Conservation (phyloP, 352 stramenopile genomes). For the Globisporangium echinulatum region DNA sequence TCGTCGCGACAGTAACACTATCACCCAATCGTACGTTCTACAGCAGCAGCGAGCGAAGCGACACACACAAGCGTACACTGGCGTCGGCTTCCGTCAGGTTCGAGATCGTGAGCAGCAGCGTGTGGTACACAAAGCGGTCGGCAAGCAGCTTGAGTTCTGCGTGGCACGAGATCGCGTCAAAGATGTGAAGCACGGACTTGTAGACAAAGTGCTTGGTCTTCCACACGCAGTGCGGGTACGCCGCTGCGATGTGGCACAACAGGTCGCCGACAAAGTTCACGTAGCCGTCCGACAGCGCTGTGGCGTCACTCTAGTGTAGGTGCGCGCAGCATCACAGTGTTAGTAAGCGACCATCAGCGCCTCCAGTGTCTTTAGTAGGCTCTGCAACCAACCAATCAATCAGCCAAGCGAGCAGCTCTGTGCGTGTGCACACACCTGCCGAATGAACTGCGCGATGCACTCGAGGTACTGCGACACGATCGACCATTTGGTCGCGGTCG, state of each 20-base stretch:
- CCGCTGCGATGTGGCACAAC: slow-evolving; percentile 51
- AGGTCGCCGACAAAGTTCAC: slow-evolving; percentile 49
- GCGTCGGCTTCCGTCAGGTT: slow-evolving; percentile 40
- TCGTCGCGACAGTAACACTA: too few species aligned
- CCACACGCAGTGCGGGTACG: slow-evolving; percentile 59
- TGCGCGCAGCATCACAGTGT: background rate
- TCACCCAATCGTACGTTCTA: too few species aligned
- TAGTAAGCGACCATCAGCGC: background rate
- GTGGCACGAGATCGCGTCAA: slow-evolving; percentile 30
- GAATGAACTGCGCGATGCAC: slow-evolving; percentile 47
- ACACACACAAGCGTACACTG: background rate
- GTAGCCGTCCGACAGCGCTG: slow-evolving; percentile 35
- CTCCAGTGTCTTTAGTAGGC: background rate
- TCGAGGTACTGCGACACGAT: slow-evolving; percentile 51
- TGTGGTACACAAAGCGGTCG: slow-evolving; percentile 50
- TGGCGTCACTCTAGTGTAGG: slow-evolving; percentile 16
- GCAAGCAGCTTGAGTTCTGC: slow-evolving; percentile 32
- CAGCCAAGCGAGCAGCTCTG: too few species aligned
- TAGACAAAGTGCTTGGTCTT: slow-evolving; percentile 48
- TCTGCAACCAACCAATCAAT: too few species aligned
- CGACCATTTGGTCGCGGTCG: slow-evolving; percentile 49
- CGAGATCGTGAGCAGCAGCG: slow-evolving; percentile 61
- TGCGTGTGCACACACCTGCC: slow-evolving; percentile 24
- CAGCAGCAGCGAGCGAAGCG: background rate
- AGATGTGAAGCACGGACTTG: slow-evolving; percentile 41